Conservation (phyloP, 1,139 yeast genomes). For the Wickerhamomyces sp. region DNA sequence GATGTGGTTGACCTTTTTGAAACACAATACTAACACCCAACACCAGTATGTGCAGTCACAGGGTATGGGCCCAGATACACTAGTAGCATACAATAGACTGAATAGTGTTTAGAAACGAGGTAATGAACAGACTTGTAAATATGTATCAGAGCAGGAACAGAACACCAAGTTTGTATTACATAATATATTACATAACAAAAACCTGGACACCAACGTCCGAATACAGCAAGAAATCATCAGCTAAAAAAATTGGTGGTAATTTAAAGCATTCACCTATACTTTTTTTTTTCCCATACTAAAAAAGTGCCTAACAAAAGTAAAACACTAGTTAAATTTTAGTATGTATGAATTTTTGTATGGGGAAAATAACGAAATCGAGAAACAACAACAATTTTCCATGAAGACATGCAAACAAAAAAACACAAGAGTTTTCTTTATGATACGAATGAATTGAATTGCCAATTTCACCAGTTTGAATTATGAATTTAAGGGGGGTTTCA, state of each 20-base stretch:
- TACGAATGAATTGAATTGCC: too few relatives aligned
- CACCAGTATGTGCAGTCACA: conserved; percentile 19
- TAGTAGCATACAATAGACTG: conserved; percentile 15
- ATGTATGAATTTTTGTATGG: conserved; percentile 12
- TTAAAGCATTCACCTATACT: conserved; percentile 5
- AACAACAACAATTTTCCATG: not conserved
- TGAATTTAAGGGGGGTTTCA: not conserved
- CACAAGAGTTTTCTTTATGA: too few relatives aligned
- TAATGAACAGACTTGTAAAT: not conserved
- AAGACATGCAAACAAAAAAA: not conserved
- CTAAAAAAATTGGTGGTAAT: conserved; percentile 1
- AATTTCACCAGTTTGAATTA: too few relatives aligned
- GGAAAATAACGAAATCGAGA: not conserved
- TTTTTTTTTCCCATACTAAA: not conserved
- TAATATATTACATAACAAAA: not conserved
- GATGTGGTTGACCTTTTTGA: not conserved
- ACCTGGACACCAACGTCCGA: conserved; percentile 4
- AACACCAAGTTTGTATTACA: not conserved
- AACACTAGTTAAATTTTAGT: conserved; percentile 11
- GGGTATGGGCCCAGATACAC: conserved; percentile 20
- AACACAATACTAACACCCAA: not conserved
- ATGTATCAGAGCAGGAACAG: not conserved
- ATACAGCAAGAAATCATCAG: conserved; percentile 10
- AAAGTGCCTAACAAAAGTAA: conserved; percentile 4
- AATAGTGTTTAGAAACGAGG: not conserved